Base-by-base conservation (phyloP, 2,329 filamentous ascomycete species). In the Monilinia fructicola region DNA sequence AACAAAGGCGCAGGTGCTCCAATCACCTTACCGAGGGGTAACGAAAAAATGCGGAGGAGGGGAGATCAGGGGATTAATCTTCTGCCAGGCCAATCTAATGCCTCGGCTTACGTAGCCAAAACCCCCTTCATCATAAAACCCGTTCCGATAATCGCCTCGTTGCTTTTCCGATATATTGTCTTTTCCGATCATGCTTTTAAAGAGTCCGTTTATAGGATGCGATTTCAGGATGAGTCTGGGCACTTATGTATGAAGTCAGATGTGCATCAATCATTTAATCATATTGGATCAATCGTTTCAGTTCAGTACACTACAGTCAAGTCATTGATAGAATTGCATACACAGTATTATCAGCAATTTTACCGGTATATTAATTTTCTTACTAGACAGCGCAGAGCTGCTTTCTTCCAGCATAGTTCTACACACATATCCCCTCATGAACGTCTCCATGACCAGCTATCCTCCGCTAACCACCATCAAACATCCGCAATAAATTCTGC, bases 361-460 rank as follows among this genome's bases (percentile, higher is more conserved):
- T 50, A 28, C 31, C 44, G 58, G 28, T 50, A 60, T 60, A 60
- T 60, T 60, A 50, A 50, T 60, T 50, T 6, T 60, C 21, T 50
- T 23, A 31, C 9, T 4, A 16, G 42, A 48, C 28, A 38, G 28
- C 58, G n/a, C 7, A 50, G 44, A 9, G 16, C 58, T 38, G 58
- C 28, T 26, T 50, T 50, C 35, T 50, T 38, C 16, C n/a, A 60
- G 38, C n/a, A 26, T 38, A 35, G 31, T 35, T 35, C 31, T 35
- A 35, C 31, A 60, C 1, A 60, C 58, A 60, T 38, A 23, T 60
- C n/a, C 38, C 44, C 23, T 60, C n/a, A 50, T 38, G 12, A 26
- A 60, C 26, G 28, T 26, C 21, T 26, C 58, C 21, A 28, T 28
- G 12, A 52, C 48, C 48, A 52, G 23, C 48, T 26, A 12, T 21